Evolutionary conservation across 805 yeast genomes (phyloP).

Genomic region (Ogataea neopini): DNA sequence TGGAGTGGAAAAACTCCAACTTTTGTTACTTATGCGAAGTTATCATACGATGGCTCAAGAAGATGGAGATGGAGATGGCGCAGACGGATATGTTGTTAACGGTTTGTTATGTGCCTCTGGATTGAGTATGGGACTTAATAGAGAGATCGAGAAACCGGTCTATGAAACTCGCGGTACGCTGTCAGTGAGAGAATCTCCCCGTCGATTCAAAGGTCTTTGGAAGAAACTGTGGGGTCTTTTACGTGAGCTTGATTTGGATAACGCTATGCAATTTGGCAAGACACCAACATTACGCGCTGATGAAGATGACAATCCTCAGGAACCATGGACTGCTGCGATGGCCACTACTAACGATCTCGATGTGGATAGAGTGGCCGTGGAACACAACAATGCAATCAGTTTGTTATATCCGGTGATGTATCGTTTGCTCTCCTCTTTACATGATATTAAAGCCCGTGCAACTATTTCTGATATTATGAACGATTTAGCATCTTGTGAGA

Average conservation of each 20-base stretch:
- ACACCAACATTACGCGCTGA: slow-evolving; percentile 21
- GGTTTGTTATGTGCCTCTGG: slow-evolving; percentile 44
- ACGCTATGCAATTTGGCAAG: slow-evolving; percentile 26
- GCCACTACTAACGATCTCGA: slow-evolving; percentile 19
- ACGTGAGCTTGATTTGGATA: slow-evolving; percentile 26
- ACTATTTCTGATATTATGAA: slow-evolving; percentile 25
- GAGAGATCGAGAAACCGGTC: slow-evolving; percentile 36
- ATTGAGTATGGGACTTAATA: slow-evolving; percentile 45
- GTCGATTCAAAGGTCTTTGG: slow-evolving; percentile 28
- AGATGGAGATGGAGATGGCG: slow-evolving; percentile 51
- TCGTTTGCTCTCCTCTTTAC: slow-evolving; percentile 25
- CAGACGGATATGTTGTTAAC: slow-evolving; percentile 40
- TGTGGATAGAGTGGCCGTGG: slow-evolving; percentile 23
- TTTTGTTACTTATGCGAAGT: slow-evolving; percentile 39
- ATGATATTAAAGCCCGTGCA: slow-evolving; percentile 23
- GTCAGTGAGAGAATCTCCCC: slow-evolving; percentile 10
- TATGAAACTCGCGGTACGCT: slow-evolving; percentile 3
- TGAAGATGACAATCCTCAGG: slow-evolving; percentile 19
- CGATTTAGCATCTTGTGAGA: slow-evolving; percentile 15
- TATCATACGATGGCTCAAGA: slow-evolving; percentile 48
- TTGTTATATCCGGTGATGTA: slow-evolving; percentile 20
- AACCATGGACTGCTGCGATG: slow-evolving; percentile 15
- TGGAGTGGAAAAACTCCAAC: slow-evolving; percentile 45
- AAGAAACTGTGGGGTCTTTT: slow-evolving; percentile 32
- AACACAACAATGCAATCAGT: slow-evolving; percentile 21